Evolutionary conservation across 129 eudicot species (phyloP).

Genomic region (Ambrosia trifida): DNA sequence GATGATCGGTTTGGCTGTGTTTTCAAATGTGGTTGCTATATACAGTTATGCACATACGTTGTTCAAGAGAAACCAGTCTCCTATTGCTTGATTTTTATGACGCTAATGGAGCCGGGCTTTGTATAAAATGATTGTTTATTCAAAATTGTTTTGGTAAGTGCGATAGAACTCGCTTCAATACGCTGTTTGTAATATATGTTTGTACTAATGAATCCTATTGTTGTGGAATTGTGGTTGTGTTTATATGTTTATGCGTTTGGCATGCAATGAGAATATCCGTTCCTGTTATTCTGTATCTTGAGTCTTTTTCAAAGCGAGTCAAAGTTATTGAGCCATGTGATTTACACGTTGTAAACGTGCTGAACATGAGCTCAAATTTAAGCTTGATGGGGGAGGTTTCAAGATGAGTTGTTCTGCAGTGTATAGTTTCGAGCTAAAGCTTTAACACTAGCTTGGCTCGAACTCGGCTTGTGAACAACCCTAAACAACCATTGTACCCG

Average conservation of each 20-base stretch:
- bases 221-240: background rate
- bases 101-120: background rate
- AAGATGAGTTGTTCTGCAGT: too few species aligned
- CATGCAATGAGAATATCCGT: background rate
- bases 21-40: conserved; percentile 54
- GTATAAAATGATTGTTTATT: conserved; percentile 28
- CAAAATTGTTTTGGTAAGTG: background rate
- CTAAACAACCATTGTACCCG: too few species aligned
- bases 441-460: too few species aligned
- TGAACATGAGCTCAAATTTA: too few species aligned
- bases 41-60: conserved; percentile 52
- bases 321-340: too few species aligned
- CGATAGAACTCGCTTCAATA: conserved; percentile 17
- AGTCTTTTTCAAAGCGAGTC: too few species aligned
- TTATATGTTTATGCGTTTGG: background rate
- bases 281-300: background rate
- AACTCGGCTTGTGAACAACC: too few species aligned
- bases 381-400: too few species aligned
- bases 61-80: conserved; percentile 39
- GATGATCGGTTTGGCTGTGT: conserved; percentile 57
- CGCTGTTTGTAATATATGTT: conserved; percentile 18
- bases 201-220: conserved; percentile 16
- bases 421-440: too few species aligned
- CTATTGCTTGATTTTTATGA: conserved; percentile 39
- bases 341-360: too few species aligned